Base-by-base conservation (phyloP, 1,284 basidiomycete genomes). In the Tylopilus sp. region DNA sequence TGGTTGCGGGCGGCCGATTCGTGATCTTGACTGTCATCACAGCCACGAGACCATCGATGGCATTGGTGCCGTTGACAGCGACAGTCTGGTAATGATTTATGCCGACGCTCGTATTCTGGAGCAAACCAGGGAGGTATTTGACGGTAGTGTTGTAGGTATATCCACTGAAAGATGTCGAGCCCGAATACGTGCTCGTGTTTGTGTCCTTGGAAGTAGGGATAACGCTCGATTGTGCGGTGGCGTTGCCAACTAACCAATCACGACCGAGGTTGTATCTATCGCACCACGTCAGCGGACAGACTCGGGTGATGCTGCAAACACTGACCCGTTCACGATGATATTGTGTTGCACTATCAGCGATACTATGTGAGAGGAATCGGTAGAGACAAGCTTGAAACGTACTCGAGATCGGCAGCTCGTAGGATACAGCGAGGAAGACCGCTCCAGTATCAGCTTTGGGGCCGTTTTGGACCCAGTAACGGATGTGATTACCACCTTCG, bases 401-500 rank as follows among this genome's bases (percentile, higher is more conserved):
- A 78, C 79, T 50, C 4, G 74, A 67, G 30, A 87, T 72, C 28
- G 86, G 80, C 64, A 77, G 65, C 66, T 94, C 91, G 56, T 87
- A 86, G 0, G 87, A 90, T 7, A 76, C 71, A 1, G 90, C 93
- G 71, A 97, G 74, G 65, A 97, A 97, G 49, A 89, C 76, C 7
- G 93, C 92, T 25, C 85, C 79, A 51, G 84, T 86, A 55, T 89
- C 74, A 2, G 73, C 80, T 9, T 70, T 53, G 3, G 74, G 68
- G 0, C 86, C 88, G 52, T 88, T 75, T 68, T 97, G 93, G 1
- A 77, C 67, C 89, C 91, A 98, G 68, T 94, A 95, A 23, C 95
- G 81, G 65, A 95, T 84, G 64, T 98, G 95, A 59, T 89, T 82
- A 6, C 95, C 95, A 11, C 95, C 95, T 53, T 89, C 61, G 42